Conservation (phyloP, 2,329 filamentous ascomycete species). For the Colletotrichum agaves region DNA sequence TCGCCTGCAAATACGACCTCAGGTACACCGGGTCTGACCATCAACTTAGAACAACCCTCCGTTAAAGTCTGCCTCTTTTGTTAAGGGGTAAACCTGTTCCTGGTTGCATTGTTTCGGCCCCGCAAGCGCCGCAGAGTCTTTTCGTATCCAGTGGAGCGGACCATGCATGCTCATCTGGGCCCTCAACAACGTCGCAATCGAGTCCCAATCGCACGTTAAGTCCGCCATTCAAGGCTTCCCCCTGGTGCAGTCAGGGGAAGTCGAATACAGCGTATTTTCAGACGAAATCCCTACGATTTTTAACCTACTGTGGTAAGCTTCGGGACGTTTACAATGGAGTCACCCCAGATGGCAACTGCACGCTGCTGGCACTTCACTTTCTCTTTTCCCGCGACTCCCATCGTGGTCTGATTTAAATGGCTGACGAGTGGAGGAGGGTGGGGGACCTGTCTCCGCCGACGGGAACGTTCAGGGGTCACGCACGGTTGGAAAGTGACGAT, state of each 20-base stretch:
- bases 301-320: neutral
- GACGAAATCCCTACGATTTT: conserved; percentile 7
- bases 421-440: neutral
- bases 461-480: neutral
- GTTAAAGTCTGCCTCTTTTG: neutral
- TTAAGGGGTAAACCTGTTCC: neutral
- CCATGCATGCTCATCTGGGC: neutral
- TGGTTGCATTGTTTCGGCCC: conserved; percentile 15
- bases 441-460: conserved; percentile 12
- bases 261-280: conserved; percentile 5
- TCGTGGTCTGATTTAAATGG: conserved; percentile 14
- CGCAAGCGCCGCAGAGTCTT: neutral
- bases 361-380: neutral
- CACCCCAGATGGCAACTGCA: neutral
- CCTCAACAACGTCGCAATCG: neutral
- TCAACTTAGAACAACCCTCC: conserved; percentile 7
- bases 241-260: neutral
- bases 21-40: neutral
- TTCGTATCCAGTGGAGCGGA: neutral
- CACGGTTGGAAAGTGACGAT: neutral
- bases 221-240: neutral
- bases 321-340: conserved; percentile 2
- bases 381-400: neutral
- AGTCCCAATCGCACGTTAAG: neutral
- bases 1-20: conserved; percentile 11